A percentile compares a stretch with the other conserved stretches of the same genome.
Conservation (phyloP, 768 basidiomycete species). For the Amanita rimosa region DNA sequence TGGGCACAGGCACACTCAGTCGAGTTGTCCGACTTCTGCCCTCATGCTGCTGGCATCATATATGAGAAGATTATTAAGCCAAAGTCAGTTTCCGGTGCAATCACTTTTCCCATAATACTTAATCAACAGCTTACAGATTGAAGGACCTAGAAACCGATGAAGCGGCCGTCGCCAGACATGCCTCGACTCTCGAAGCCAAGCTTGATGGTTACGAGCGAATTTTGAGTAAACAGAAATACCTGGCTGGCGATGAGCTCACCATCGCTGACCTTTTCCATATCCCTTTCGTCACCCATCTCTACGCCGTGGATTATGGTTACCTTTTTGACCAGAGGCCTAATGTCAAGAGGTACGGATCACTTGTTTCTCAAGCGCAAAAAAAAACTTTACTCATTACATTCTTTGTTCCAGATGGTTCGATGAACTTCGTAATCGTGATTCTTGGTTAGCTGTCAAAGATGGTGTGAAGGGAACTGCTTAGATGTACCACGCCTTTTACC, state of each 20-base stretch:
- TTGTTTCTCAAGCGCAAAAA: too few relatives aligned
- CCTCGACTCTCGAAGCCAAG: constrained; percentile 22
- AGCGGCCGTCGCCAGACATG: constrained; percentile 3
- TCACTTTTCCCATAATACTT: neutral
- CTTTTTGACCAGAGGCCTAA: constrained; percentile 26
- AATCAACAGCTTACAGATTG: constrained; percentile 6
- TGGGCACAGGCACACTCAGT: constrained; percentile 43
- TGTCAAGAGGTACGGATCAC: constrained; percentile 24
- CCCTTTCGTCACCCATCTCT: constrained; percentile 21
- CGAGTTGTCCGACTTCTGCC: constrained; percentile 45
- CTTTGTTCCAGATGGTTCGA: constrained; percentile 15
- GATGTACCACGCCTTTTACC: too few relatives aligned
- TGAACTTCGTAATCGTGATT: constrained; percentile 26
- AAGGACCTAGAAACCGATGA: constrained; percentile 20
- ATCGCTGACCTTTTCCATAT: constrained; percentile 51
- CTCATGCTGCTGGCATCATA: constrained; percentile 18
- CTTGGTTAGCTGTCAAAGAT: constrained; percentile 39
- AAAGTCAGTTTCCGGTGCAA: constrained; percentile 19
- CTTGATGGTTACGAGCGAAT: constrained; percentile 49
- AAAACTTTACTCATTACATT: too few relatives aligned
- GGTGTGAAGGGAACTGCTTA: constrained; percentile 12
- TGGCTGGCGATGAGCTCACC: constrained; percentile 46
- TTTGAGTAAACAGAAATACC: constrained; percentile 42
- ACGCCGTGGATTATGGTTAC: constrained; percentile 14
- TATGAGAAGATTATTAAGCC: too few relatives aligned